Evolutionary conservation across 495 filamentous ascomycete genomes (phyloP), one percentile per base, ranked within the genome.

Genomic region (Thermochaetoides thermophila): DNA sequence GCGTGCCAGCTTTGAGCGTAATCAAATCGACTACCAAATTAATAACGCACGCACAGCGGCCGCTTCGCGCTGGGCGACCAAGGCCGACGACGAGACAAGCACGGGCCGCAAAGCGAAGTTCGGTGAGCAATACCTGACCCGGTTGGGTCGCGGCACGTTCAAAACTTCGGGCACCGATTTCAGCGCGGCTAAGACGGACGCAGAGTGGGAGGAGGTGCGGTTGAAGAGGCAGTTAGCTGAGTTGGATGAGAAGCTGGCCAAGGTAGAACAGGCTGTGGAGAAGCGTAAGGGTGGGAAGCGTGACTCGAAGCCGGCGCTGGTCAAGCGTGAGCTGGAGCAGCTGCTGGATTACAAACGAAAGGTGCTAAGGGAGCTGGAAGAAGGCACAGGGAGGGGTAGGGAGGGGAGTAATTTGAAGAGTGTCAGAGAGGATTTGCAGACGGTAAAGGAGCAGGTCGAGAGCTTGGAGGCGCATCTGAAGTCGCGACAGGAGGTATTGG

Each of bases 21-120:
- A 84, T 55, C 69, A 93, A 49, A 94, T 97, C 52, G 84, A 92
- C 56, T 96, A 96, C 63, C 79, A 93, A 40, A 44, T 95, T 31
- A 84, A 92, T 55, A 76, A 78, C 45, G 67, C 72, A 13, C 56
- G 63, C 27, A 35, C 72, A 14, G 63, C 63, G 2, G 55, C 66
- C 7, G 32, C 31, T 16, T 60, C 73, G 34, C 68, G 69, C 45
- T 87, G 78, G 75, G 78, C 74, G 8, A 63, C 71, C 11, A 68
- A 70, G 34, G 65, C 65, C 27, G 78, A 84, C 45, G 78, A 83
- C 18, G 68, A 74, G 40, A 94, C 84, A 2, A 49, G 59, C 4
- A 82, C 78, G n/a, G 83, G 83, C 24, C 72, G 78, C 44, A 97
- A 96, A 57, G 76, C 84, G 42, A 92, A 87, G 54, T 97, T 97